Base-by-base conservation (phyloP, 2,329 filamentous ascomycete genomes). In the Xylariales sp. region DNA sequence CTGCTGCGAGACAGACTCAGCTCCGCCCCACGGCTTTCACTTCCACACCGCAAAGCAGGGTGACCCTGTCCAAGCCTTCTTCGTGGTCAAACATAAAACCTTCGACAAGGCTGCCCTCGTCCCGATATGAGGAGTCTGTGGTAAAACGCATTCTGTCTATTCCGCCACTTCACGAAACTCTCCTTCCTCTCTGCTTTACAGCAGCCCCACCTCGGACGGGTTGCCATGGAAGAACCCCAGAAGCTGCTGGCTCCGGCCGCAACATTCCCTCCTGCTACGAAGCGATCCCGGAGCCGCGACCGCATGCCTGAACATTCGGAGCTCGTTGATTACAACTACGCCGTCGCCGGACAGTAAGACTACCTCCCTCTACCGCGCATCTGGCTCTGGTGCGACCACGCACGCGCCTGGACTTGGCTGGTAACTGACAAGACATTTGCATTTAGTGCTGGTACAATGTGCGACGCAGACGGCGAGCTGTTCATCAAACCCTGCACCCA, bases 401-500 rank as follows among this genome's bases (percentile, higher is more conserved):
- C n/a, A n/a, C n/a, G n/a, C n/a, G n/a, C n/a, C n/a, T n/a, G n/a
- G n/a, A n/a, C n/a, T n/a, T n/a, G n/a, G n/a, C n/a, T n/a, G n/a
- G n/a, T n/a, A n/a, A n/a, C n/a, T n/a, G n/a, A n/a, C n/a, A n/a
- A n/a, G n/a, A n/a, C n/a, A n/a, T n/a, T n/a, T n/a, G n/a, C n/a
- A n/a, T n/a, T 33, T 56, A 96, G 90, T 66, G 90, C 94, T 50
- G 93, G 93, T 47, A 91, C 95, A 32, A 78, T 95, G 52, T 89
- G 84, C 57, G 88, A 95, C 55, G 72, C 76, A 39, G 81, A 87
- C 37, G 93, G 93, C 57, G 79, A 85, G 46, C 72, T 97, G 23
- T 86, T 98, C 59, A 88, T 96, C 57, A 98, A 98, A 65, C 93
- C 93, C 14, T 97, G 91, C 62, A 95, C 87, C 1, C 67, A 80